phyloP scores from a whole-genome alignment of 2,329 filamentous ascomycete genomes.

The Albifimbria verrucaria region DNA sequence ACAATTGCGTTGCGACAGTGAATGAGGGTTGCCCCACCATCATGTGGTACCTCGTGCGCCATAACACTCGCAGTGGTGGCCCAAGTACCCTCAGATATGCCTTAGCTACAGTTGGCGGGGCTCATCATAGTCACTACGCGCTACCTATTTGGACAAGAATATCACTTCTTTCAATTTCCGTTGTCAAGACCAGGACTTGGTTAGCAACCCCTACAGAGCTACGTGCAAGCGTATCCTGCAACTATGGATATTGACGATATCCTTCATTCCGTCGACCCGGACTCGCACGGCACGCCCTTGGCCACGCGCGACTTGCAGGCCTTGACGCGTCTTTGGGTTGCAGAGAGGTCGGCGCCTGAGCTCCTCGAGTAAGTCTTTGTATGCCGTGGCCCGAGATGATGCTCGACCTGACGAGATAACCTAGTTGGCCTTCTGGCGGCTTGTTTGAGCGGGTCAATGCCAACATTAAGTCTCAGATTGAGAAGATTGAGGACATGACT shows the following conservation, averaged over 20 bases:
- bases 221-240: not conserved
- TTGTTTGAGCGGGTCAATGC: constrained; percentile 81
- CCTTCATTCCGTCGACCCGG: constrained; percentile 67
- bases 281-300: constrained; percentile 48
- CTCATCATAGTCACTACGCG: no score
- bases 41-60: no score
- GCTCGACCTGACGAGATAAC: not conserved
- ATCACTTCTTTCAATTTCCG: no score
- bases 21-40: no score
- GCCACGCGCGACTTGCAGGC: constrained; percentile 78
- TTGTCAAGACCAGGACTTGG: not conserved
- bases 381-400: not conserved
- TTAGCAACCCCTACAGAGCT: not conserved
- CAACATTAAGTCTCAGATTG: constrained; percentile 66
- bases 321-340: constrained; percentile 88
- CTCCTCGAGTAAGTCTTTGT: constrained; percentile 65
- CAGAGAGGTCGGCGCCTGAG: constrained; percentile 85
- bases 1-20: no score
- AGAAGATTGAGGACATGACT: constrained; percentile 71
- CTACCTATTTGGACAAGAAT: no score
- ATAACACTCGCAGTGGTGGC: no score
- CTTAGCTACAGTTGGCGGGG: no score
- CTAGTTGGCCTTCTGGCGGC: constrained; percentile 62
- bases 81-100: no score
- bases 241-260: constrained; percentile 79